These are phyloP conservation scores for Potentilla sterilis DNA, from an alignment of 306 rosid species.

Conservation along the genomic window DNA sequence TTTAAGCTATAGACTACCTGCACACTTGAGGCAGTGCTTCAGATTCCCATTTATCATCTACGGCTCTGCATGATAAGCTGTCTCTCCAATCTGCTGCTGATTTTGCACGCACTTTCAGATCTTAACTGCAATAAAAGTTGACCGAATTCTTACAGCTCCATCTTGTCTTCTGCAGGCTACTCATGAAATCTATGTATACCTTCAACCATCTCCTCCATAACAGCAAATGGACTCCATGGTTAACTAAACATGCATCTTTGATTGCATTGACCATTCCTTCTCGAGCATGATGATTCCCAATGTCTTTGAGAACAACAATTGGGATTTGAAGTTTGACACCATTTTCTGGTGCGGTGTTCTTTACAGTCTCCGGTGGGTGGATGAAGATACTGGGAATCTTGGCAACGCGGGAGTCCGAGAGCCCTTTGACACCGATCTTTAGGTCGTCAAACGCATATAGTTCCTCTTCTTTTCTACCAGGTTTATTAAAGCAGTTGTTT, in stretches of 20 bases:
- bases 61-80: conserved; percentile 46
- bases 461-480: conserved; percentile 43
- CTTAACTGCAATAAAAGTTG: conserved; percentile 51
- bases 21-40: conserved; percentile 47
- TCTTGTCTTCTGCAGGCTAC: conserved; percentile 51
- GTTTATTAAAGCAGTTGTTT: background rate
- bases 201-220: conserved; percentile 31
- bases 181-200: conserved; percentile 52
- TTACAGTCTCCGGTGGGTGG: conserved; percentile 38
- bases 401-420: no score
- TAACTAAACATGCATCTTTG: conserved; percentile 58
- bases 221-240: conserved; percentile 56
- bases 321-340: conserved; percentile 39
- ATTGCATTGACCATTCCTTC: conserved; percentile 29
- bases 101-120: conserved; percentile 45
- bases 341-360: background rate
- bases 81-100: conserved; percentile 86
- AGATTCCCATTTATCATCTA: conserved; percentile 47
- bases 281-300: conserved; percentile 6
- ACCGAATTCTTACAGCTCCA: conserved; percentile 52
- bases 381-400: conserved; percentile 59
- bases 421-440: conserved; percentile 64
- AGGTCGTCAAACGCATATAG: conserved; percentile 46
- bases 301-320: conserved; percentile 46
- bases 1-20: conserved; percentile 42